Conservation (phyloP, 163 green algal species). For the Coccomyxa subellipsoidea region DNA sequence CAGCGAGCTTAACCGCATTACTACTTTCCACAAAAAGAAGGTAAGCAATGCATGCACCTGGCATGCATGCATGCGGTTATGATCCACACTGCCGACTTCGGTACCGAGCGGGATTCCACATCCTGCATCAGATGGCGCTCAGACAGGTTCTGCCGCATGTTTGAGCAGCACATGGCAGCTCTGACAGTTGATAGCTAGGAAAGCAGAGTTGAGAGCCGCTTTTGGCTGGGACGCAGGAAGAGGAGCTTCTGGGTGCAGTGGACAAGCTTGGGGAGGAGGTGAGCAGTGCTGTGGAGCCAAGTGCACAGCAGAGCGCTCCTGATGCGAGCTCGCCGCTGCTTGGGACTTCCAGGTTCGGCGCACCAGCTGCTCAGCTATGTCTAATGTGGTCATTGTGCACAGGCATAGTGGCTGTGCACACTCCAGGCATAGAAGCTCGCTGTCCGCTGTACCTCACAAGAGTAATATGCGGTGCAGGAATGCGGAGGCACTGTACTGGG, state of each 20-base stretch:
- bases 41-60: not conserved
- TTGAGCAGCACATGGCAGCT: too few species aligned
- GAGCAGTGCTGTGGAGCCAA: not conserved
- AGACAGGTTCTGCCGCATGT: too few species aligned
- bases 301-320: not conserved
- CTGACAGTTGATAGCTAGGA: not conserved
- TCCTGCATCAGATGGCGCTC: too few species aligned
- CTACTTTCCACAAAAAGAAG: conserved; percentile 7
- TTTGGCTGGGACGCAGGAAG: not conserved
- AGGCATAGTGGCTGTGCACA: too few species aligned
- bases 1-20: conserved; percentile 4
- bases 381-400: too few species aligned
- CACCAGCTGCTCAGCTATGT: too few species aligned
- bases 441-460: too few species aligned
- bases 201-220: not conserved
- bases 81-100: not conserved
- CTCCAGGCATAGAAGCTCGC: too few species aligned
- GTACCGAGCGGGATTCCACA: too few species aligned
- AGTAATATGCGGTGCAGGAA: too few species aligned
- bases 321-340: not conserved
- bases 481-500: not conserved
- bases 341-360: not conserved
- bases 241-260: not conserved
- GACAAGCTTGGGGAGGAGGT: not conserved
- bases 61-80: not conserved